A percentile compares a stretch with the other conserved stretches of the same genome.
Evolutionary conservation across 306 rosid species (phyloP).

Genomic region (Arachis hypogaea): DNA sequence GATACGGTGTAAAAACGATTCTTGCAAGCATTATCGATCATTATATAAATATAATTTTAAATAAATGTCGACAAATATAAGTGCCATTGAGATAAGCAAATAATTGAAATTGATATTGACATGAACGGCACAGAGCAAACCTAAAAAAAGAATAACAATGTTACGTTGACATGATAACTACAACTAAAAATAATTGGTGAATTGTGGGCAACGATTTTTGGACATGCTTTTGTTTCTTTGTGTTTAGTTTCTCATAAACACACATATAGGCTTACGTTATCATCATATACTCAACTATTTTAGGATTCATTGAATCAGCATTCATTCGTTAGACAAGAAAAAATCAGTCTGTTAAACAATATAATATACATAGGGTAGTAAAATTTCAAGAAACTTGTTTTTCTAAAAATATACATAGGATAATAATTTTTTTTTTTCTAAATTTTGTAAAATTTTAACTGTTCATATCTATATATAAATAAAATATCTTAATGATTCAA

Average conservation of each 20-base stretch:
- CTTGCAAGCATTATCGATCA: conserved; percentile 18
- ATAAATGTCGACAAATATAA: conserved; percentile 8
- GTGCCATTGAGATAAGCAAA: conserved; percentile 13
- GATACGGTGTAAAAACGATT: conserved; percentile 30
- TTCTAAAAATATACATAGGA: too few relatives aligned
- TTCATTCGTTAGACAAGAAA: background rate
- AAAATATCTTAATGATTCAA: too few relatives aligned
- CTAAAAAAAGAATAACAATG: background rate
- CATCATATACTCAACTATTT: background rate
- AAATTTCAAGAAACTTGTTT: too few relatives aligned
- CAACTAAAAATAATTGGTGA: background rate
- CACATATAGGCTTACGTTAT: background rate
- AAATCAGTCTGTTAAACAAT: background rate
- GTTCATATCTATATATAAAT: too few relatives aligned
- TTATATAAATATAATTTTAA: conserved; percentile 17
- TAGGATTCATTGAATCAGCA: background rate
- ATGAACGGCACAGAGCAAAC: conserved; percentile 23
- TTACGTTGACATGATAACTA: conserved; percentile 16
- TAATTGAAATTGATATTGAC: conserved; percentile 42
- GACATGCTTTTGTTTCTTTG: background rate
- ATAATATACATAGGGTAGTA: too few relatives aligned
- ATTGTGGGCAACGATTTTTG: background rate
- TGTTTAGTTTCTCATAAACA: background rate
- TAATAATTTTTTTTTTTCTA: too few relatives aligned
- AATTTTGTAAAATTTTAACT: too few relatives aligned